Conservation (phyloP, 257 asterid genomes). For the Solanum verrucosum region DNA sequence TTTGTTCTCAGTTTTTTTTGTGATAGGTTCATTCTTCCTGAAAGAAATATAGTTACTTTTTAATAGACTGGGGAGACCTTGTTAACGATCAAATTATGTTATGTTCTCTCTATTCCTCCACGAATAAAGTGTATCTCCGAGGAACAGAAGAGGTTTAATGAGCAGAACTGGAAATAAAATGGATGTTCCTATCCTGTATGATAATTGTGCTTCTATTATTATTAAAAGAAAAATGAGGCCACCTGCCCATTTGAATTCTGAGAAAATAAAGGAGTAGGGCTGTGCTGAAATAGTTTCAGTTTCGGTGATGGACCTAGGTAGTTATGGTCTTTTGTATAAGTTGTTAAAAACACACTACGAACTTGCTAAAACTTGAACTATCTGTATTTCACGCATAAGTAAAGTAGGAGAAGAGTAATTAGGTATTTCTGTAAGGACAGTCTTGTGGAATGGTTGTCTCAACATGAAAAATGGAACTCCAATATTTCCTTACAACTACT, state of each 20-base stretch:
- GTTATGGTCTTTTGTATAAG: background rate
- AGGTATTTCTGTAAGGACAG: background rate
- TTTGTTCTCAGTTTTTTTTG: background rate
- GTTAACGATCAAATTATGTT: background rate
- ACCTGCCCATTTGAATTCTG: background rate
- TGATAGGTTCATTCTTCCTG: background rate
- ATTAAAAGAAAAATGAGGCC: background rate
- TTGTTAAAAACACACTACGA: background rate
- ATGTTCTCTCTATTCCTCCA: background rate
- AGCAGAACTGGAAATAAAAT: background rate
- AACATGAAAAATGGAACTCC: background rate
- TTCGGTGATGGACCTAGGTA: background rate
- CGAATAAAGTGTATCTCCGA: background rate
- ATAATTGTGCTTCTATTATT: background rate
- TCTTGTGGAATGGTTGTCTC: background rate
- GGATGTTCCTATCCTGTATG: background rate
- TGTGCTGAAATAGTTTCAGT: background rate
- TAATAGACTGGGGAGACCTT: background rate
- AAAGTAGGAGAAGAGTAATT: background rate
- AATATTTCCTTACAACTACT: background rate
- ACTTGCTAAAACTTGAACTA: background rate
- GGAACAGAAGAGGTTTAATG: background rate
- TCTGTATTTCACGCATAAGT: background rate
- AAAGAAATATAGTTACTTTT: background rate
- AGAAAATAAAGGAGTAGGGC: background rate